Conservation (phyloP, 1,284 basidiomycete genomes). For the Cystobasidium slooffiae region DNA sequence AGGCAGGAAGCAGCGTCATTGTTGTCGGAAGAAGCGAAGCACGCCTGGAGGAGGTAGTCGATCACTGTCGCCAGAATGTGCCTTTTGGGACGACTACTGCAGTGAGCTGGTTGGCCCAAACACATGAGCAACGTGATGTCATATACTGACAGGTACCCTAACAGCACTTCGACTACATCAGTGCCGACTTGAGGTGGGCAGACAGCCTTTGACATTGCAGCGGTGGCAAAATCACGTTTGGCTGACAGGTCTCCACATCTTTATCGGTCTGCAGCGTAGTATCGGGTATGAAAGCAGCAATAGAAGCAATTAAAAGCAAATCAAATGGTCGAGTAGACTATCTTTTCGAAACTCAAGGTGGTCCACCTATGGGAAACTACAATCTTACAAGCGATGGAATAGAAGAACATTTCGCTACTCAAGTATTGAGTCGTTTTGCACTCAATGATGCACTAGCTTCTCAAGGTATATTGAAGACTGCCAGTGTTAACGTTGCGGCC, state of each 20-base stretch:
- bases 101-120: background rate
- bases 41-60: conserved; percentile 53
- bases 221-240: background rate
- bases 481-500: conserved; percentile 54
- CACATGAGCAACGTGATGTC: background rate
- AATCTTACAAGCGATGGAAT: conserved; percentile 47
- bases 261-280: conserved; percentile 44
- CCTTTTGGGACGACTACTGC: conserved; percentile 27
- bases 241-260: background rate
- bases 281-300: conserved; percentile 51
- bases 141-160: background rate
- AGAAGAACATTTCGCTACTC: conserved; percentile 56
- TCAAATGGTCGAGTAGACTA: conserved; percentile 55
- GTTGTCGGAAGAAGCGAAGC: conserved; percentile 56
- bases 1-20: conserved; percentile 56
- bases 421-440: conserved; percentile 56
- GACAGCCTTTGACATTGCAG: background rate
- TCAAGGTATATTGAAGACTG: conserved; percentile 53
- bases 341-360: conserved; percentile 56
- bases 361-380: conserved; percentile 47
- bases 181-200: conserved; percentile 55
- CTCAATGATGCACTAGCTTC: conserved; percentile 55
- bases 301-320: conserved; percentile 48
- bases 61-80: conserved; percentile 49
- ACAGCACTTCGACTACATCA: conserved; percentile 55